Percentiles rank a stretch among this genome's conserved stretches.
phyloP scores from a whole-genome alignment of 495 filamentous ascomycete genomes.

The Massariosphaeria phaeospora region DNA sequence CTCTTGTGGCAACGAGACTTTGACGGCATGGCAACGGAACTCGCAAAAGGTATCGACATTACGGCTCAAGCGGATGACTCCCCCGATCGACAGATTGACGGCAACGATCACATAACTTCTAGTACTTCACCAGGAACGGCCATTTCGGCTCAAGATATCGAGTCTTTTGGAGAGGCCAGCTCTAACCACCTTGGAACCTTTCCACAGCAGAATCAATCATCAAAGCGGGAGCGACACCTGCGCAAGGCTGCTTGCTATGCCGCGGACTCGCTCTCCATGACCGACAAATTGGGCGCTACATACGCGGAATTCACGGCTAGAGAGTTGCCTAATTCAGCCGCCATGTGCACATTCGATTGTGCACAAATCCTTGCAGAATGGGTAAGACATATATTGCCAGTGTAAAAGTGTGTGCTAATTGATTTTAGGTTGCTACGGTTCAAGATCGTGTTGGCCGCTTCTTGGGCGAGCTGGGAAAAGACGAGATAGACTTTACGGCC shows the following conservation, averaged over 20 bases:
- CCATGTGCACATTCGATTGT: conserved; percentile 92
- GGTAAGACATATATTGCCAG: too few relatives aligned
- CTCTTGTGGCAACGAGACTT: conserved; percentile 92
- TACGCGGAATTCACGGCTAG: conserved; percentile 81
- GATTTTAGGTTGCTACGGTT: conserved; percentile 83
- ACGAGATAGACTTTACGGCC: conserved; percentile 68
- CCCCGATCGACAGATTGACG: conserved; percentile 49
- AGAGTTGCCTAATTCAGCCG: conserved; percentile 88
- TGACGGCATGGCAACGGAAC: conserved; percentile 86
- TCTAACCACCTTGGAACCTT: conserved; percentile 46
- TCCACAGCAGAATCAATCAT: conserved; percentile 45
- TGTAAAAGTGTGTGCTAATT: too few relatives aligned
- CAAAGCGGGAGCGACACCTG: conserved; percentile 77
- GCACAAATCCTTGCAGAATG: conserved; percentile 96
- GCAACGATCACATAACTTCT: conserved; percentile 49
- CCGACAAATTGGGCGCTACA: conserved; percentile 79
- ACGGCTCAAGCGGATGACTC: conserved; percentile 68
- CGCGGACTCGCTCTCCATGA: conserved; percentile 85
- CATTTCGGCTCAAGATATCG: conserved; percentile 28
- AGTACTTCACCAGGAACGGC: conserved; percentile 21
- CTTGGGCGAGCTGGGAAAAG: conserved; percentile 78
- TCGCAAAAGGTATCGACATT: conserved; percentile 73
- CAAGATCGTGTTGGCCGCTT: conserved; percentile 90
- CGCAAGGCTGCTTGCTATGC: conserved; percentile 93
- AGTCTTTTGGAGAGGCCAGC: conserved; percentile 44